These are phyloP conservation scores for Hypoxylon sp. DNA, from an alignment of 2,329 filamentous ascomycete species.

Conservation along the genomic window DNA sequence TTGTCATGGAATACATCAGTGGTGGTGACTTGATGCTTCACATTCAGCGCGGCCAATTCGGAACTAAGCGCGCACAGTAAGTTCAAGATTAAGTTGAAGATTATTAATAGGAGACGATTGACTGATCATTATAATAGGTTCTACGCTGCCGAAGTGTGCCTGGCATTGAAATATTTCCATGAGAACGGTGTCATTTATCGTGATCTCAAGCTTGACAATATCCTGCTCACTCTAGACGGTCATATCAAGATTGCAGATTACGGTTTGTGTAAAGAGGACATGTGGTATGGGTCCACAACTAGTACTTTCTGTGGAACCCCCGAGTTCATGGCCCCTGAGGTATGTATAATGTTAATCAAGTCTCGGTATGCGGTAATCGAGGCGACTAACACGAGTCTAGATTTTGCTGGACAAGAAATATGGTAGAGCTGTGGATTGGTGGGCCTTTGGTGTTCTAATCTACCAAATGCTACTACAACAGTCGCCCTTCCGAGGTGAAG, in stretches of 20 bases:
- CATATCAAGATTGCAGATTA: conserved; percentile 99
- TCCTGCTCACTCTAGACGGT: conserved; percentile 91
- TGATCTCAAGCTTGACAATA: conserved; percentile 93
- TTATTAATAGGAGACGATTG: not conserved
- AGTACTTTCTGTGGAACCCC: conserved; percentile 99
- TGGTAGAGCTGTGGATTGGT: conserved; percentile 97
- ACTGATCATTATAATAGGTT: conserved; percentile 67
- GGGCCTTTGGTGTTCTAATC: conserved; percentile 98
- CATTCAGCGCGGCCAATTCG: conserved; percentile 96
- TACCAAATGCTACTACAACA: conserved; percentile 99
- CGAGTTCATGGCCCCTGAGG: conserved; percentile 99
- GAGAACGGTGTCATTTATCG: conserved; percentile 99
- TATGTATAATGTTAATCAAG: conserved; percentile 56
- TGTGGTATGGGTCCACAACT: conserved; percentile 98
- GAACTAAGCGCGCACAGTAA: conserved; percentile 93
- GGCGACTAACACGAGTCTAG: conserved; percentile 59
- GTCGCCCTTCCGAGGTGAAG: conserved; percentile 97
- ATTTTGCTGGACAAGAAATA: conserved; percentile 99
- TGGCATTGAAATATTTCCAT: conserved; percentile 98
- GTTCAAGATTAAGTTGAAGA: no score
- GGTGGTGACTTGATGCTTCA: conserved; percentile 99
- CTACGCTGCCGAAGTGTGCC: conserved; percentile 96
- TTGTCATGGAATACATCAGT: conserved; percentile 99
- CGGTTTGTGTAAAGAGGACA: conserved; percentile 98
- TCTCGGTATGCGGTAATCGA: not conserved